phyloP scores from a whole-genome alignment of 257 asterid species.

The Fraxinus excelsior region DNA sequence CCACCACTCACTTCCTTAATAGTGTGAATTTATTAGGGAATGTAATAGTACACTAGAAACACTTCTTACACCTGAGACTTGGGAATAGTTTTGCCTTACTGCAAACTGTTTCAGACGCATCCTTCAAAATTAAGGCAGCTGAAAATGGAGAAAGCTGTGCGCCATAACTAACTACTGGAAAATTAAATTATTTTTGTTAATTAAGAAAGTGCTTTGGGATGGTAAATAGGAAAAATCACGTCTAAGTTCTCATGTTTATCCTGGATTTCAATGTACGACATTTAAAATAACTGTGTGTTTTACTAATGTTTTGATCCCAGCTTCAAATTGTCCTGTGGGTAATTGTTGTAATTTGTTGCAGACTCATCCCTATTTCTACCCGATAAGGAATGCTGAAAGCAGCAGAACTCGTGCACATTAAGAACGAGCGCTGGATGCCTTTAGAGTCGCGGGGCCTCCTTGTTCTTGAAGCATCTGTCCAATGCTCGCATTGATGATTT shows the following conservation, averaged over 20 bases:
- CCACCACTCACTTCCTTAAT: no score
- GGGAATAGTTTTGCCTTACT: background rate
- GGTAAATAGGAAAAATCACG: background rate
- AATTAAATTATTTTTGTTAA: no score
- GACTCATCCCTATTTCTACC: conserved; percentile 91
- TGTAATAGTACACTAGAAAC: background rate
- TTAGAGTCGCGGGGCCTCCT: conserved; percentile 10
- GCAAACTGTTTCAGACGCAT: background rate
- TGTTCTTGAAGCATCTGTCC: conserved; percentile 20
- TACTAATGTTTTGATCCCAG: background rate
- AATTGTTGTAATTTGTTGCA: conserved; percentile 32
- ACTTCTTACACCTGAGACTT: background rate
- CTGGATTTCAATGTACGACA: background rate
- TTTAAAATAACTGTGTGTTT: no score
- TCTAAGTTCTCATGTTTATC: background rate
- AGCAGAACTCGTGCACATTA: conserved; percentile 72
- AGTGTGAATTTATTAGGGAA: background rate
- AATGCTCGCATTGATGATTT: conserved; percentile 22
- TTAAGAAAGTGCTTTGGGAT: background rate
- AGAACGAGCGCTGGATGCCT: conserved; percentile 20
- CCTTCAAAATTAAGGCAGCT: background rate
- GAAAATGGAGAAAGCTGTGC: background rate
- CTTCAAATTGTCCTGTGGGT: background rate
- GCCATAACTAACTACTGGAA: background rate
- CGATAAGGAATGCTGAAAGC: conserved; percentile 75